These are phyloP conservation scores for Myrmaecium sp. DNA, from an alignment of 2,329 filamentous ascomycete species.

Conservation along the genomic window DNA sequence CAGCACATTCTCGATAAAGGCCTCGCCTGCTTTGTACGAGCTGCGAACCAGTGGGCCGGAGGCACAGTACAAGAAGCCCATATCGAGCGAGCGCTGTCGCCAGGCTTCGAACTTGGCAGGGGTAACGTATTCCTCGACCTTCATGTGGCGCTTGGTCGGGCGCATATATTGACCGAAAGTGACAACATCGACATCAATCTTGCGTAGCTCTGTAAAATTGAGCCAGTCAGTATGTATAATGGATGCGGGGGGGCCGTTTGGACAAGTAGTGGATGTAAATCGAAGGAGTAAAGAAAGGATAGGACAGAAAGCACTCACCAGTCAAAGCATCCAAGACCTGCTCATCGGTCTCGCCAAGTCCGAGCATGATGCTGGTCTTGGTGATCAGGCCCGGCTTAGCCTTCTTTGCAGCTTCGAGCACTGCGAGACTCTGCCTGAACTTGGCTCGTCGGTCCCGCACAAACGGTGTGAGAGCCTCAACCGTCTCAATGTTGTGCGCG, in stretches of 20 bases:
- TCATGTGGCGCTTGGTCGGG: slow-evolving; percentile 92
- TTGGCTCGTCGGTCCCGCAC: slow-evolving; percentile 81
- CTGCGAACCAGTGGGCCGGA: slow-evolving; percentile 84
- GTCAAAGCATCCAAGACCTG: slow-evolving; percentile 65
- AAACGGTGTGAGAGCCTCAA: slow-evolving; percentile 74
- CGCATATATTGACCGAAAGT: slow-evolving; percentile 99
- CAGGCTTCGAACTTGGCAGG: slow-evolving; percentile 84
- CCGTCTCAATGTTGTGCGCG: slow-evolving; percentile 93
- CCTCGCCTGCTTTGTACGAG: slow-evolving; percentile 95
- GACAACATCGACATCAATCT: slow-evolving; percentile 74
- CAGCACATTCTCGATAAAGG: slow-evolving; percentile 96
- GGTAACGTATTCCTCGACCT: slow-evolving; percentile 88
- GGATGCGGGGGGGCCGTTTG: slow-evolving; percentile 1
- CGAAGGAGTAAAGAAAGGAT: background rate
- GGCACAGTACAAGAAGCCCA: slow-evolving; percentile 95
- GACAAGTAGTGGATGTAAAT: background rate
- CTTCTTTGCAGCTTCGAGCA: slow-evolving; percentile 68
- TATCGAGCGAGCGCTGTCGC: slow-evolving; percentile 73
- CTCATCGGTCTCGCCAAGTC: slow-evolving; percentile 78
- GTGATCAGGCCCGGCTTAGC: slow-evolving; percentile 67
- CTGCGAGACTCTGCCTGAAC: slow-evolving; percentile 68
- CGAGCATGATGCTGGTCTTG: slow-evolving; percentile 98
- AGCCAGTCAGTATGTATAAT: slow-evolving; percentile 7
- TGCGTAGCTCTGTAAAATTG: slow-evolving; percentile 47
- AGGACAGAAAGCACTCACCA: slow-evolving; percentile 29